phyloP scores from a whole-genome alignment of 768 basidiomycete genomes.

The Leccinellum albellum region DNA sequence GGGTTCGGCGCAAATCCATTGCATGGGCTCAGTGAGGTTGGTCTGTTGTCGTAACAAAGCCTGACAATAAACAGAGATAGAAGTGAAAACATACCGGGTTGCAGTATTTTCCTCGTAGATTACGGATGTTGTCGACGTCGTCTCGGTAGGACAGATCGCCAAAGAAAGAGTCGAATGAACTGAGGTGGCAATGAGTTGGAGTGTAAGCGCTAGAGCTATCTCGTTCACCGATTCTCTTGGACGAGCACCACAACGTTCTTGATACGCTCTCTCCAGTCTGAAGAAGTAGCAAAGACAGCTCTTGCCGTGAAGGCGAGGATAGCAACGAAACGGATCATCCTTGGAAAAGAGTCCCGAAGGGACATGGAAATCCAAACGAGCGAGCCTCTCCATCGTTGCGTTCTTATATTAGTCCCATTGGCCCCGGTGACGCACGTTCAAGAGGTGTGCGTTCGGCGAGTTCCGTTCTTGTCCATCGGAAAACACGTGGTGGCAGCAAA shows the following conservation, averaged over 20 bases:
- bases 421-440: no score
- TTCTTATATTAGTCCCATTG: not conserved
- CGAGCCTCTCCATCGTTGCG: not conserved
- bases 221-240: conserved; percentile 23
- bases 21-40: conserved; percentile 12
- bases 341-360: not conserved
- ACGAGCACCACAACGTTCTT: conserved; percentile 27
- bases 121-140: conserved; percentile 25
- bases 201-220: not conserved
- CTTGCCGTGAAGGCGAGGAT: conserved; percentile 4
- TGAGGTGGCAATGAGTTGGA: not conserved
- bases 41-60: conserved; percentile 2
- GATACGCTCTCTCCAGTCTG: conserved; percentile 21
- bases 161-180: conserved; percentile 26
- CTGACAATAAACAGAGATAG: not conserved
- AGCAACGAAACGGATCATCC: conserved; percentile 10
- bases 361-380: not conserved
- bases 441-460: no score
- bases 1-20: conserved; percentile 18
- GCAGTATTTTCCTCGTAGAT: conserved; percentile 17
- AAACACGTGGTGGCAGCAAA: no score
- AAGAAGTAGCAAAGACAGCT: conserved; percentile 1
- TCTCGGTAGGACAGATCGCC: conserved; percentile 25
- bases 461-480: no score
- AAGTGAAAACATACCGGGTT: conserved; percentile 16